phyloP scores from a whole-genome alignment of 2,329 filamentous ascomycete genomes.

The Fusarium protoensiforme region DNA sequence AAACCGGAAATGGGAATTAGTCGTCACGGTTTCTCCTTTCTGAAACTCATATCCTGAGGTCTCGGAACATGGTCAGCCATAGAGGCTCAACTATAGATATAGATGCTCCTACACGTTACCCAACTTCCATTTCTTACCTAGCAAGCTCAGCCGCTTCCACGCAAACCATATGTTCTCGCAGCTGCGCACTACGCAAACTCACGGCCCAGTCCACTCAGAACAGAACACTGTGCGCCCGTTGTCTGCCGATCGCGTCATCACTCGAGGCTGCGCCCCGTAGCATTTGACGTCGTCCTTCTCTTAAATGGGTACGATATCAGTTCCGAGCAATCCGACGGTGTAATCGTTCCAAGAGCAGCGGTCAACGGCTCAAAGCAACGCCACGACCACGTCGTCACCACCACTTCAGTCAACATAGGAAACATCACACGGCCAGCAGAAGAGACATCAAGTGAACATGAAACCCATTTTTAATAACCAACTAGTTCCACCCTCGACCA shows the following conservation, averaged over 20 bases:
- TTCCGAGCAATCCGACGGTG: neutral
- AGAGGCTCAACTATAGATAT: neutral
- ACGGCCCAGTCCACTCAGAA: neutral
- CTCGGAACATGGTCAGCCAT: neutral
- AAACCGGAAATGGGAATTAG: neutral
- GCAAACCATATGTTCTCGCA: neutral
- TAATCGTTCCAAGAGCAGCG: neutral
- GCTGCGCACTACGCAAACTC: neutral
- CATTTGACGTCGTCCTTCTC: neutral
- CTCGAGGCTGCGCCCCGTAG: conserved; percentile 14
- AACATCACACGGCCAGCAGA: neutral
- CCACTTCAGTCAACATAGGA: neutral
- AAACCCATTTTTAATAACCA: conserved; percentile 32
- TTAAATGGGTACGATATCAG: neutral
- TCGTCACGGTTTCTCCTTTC: neutral
- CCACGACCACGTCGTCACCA: neutral
- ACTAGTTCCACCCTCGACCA: conserved; percentile 24
- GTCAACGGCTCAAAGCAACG: neutral
- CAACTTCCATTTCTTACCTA: neutral
- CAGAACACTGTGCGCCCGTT: neutral
- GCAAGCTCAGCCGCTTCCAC: neutral
- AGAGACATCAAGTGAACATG: conserved; percentile 21
- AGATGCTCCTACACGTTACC: neutral
- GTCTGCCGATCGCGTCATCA: conserved; percentile 8
- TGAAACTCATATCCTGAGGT: neutral